Conservation (phyloP, 2,329 filamentous ascomycete species). For the Alternaria sp. region DNA sequence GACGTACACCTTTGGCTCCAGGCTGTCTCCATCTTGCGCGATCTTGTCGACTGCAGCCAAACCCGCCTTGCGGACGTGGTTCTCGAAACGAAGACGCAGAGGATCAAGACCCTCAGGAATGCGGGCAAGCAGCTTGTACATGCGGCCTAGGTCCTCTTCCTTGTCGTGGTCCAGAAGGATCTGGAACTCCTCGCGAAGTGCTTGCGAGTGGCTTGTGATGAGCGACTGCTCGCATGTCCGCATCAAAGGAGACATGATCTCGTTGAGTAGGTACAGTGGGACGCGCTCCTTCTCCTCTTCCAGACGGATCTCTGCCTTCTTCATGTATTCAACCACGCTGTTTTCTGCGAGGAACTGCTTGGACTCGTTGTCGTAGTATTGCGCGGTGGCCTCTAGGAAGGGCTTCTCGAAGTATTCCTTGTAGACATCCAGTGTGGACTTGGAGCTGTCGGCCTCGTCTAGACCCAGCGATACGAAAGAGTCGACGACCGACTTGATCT, state of each 20-base stretch:
- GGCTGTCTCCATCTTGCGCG: constrained; percentile 81
- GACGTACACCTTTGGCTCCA: constrained; percentile 96
- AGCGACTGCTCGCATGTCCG: constrained; percentile 87
- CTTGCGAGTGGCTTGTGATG: constrained; percentile 82
- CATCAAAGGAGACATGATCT: constrained; percentile 85
- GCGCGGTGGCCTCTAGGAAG: constrained; percentile 82
- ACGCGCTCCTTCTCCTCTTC: constrained; percentile 95
- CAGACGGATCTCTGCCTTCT: constrained; percentile 90
- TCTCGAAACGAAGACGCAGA: constrained; percentile 84
- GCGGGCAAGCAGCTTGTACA: constrained; percentile 89
- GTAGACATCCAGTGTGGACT: constrained; percentile 95
- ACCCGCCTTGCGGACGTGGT: constrained; percentile 89
- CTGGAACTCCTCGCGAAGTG: constrained; percentile 97
- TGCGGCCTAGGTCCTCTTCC: constrained; percentile 92
- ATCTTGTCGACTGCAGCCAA: constrained; percentile 90
- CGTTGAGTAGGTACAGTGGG: constrained; percentile 85
- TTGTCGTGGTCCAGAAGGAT: constrained; percentile 90
- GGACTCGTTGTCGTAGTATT: constrained; percentile 91
- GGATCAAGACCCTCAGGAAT: constrained; percentile 93
- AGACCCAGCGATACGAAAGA: constrained; percentile 93
- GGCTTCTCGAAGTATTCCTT: constrained; percentile 90
- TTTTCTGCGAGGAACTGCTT: constrained; percentile 95
- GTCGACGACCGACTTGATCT: constrained; percentile 96
- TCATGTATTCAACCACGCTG: constrained; percentile 99
- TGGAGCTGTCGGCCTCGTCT: constrained; percentile 90